Percentiles rank a stretch among this genome's conserved stretches.
Evolutionary conservation across 805 yeast genomes (phyloP).

Genomic region (Ogataea methanolica): DNA sequence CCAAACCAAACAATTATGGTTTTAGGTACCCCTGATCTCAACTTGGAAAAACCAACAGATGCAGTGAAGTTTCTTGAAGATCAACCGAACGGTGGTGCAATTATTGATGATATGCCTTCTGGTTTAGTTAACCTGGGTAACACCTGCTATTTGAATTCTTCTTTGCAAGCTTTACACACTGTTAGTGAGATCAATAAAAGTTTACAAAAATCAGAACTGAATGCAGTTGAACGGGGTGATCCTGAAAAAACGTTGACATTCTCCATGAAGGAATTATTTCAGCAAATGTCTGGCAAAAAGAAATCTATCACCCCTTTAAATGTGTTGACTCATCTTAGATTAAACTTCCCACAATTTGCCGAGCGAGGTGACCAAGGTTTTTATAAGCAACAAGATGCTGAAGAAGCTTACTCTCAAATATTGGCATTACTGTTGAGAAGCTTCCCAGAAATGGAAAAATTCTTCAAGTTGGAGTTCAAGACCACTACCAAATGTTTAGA

Average conservation of each 20-base stretch:
- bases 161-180: constrained; percentile 52
- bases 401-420: constrained; percentile 86
- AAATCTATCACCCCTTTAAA: constrained; percentile 59
- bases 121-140: constrained; percentile 71
- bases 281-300: constrained; percentile 37
- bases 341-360: constrained; percentile 80
- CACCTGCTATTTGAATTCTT: constrained; percentile 73
- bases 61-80: constrained; percentile 67
- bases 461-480: constrained; percentile 63
- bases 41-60: constrained; percentile 42
- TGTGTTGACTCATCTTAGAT: constrained; percentile 62
- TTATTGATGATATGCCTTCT: constrained; percentile 42
- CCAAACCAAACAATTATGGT: constrained; percentile 75
- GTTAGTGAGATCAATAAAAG: constrained; percentile 38
- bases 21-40: constrained; percentile 75
- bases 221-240: constrained; percentile 13
- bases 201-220: constrained; percentile 20
- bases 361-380: constrained; percentile 69
- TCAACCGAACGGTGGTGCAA: constrained; percentile 19
- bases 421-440: constrained; percentile 46
- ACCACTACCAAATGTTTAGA: constrained; percentile 59
- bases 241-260: constrained; percentile 24
- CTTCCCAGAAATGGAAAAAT: constrained; percentile 48
- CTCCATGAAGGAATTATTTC: constrained; percentile 39
- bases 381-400: constrained; percentile 96